Evolutionary conservation across 257 asterid genomes (phyloP).

Genomic region (Capsicum baccatum): DNA sequence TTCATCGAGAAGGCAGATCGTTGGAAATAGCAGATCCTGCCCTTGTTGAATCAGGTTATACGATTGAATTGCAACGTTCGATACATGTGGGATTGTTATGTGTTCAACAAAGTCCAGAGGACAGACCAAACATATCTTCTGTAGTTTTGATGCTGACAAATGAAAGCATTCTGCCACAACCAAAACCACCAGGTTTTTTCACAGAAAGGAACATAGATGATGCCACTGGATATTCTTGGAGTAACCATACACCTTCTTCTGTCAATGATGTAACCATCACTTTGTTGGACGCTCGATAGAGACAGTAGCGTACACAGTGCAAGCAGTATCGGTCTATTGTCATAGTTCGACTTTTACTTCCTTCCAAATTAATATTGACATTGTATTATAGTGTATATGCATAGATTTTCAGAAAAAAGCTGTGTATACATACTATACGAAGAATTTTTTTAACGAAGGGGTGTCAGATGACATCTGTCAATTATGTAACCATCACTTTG

Average conservation of each 20-base stretch:
- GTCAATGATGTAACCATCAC: slow-evolving; percentile 31
- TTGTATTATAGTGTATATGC: neutral
- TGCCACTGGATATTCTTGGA: slow-evolving; percentile 31
- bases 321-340: neutral
- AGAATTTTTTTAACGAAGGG: neutral
- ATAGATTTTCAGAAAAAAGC: neutral
- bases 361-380: neutral
- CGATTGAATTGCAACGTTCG: slow-evolving; percentile 35
- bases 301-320: neutral
- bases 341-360: neutral
- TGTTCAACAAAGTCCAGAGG: slow-evolving; percentile 42
- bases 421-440: neutral
- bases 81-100: slow-evolving; percentile 42
- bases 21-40: slow-evolving; percentile 27
- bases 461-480: neutral
- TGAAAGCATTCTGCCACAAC: slow-evolving; percentile 34
- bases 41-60: slow-evolving; percentile 20
- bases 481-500: too few species aligned
- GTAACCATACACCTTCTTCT: slow-evolving; percentile 25
- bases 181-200: slow-evolving; percentile 44
- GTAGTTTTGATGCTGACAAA: slow-evolving; percentile 40
- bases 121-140: slow-evolving; percentile 42
- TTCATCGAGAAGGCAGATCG: slow-evolving; percentile 37
- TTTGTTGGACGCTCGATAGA: slow-evolving; percentile 31
- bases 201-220: slow-evolving; percentile 32